A percentile compares a stretch with the other conserved stretches of the same genome.
Conservation (phyloP, 768 basidiomycete species). For the Amanita phalloides region DNA sequence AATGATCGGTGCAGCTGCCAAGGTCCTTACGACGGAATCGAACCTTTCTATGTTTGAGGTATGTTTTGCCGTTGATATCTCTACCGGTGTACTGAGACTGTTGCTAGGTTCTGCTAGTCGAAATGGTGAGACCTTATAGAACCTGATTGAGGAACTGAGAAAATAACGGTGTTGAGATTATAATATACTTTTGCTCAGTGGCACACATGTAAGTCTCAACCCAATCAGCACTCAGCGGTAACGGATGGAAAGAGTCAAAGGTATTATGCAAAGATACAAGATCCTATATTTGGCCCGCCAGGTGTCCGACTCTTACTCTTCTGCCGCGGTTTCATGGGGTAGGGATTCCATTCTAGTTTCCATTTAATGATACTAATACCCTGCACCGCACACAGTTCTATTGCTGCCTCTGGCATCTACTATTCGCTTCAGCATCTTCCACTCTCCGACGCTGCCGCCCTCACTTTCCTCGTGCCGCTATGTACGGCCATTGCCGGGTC, state of each 20-base stretch:
- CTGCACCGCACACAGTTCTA: constrained; percentile 36
- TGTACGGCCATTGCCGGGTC: constrained; percentile 39
- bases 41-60: background rate
- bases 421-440: constrained; percentile 67
- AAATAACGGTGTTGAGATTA: background rate
- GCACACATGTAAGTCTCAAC: background rate
- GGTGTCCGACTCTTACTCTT: constrained; percentile 36
- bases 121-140: background rate
- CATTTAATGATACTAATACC: background rate
- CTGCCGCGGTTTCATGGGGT: constrained; percentile 48
- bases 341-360: constrained; percentile 6
- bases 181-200: background rate
- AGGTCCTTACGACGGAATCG: background rate
- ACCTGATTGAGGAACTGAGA: background rate
- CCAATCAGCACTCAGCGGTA: background rate
- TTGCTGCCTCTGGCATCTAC: constrained; percentile 60
- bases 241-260: constrained; percentile 13
- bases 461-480: constrained; percentile 68
- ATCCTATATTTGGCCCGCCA: constrained; percentile 24
- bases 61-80: background rate
- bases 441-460: constrained; percentile 65
- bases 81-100: background rate
- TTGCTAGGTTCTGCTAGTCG: background rate
- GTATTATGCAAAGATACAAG: constrained; percentile 37
- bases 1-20: background rate